Evolutionary conservation across 2,329 filamentous ascomycete genomes (phyloP).

Genomic region (Nemania abortiva): DNA sequence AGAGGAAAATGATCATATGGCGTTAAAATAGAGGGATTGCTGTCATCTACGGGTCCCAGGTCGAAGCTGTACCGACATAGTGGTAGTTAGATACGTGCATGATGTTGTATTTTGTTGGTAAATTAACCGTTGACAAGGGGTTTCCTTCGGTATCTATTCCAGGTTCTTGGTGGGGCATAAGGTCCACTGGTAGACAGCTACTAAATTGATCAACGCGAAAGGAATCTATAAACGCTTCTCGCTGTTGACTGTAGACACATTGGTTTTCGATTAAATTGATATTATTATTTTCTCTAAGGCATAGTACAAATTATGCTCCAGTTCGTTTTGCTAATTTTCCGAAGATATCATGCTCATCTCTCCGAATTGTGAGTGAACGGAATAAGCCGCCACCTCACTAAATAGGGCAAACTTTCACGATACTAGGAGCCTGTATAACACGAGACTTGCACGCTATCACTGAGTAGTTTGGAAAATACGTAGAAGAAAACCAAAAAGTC

Average conservation of each 20-base stretch:
- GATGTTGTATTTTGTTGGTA: background rate
- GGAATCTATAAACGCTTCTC: too few relatives aligned
- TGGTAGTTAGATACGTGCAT: background rate
- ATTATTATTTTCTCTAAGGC: too few relatives aligned
- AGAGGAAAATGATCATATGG: background rate
- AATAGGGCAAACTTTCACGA: too few relatives aligned
- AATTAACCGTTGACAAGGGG: slow-evolving; percentile 10
- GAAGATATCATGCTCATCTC: too few relatives aligned
- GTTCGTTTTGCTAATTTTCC: too few relatives aligned
- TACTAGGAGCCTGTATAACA: background rate
- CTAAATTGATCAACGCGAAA: background rate
- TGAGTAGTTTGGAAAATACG: background rate
- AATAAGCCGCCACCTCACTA: too few relatives aligned
- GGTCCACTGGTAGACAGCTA: background rate
- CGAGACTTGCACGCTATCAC: background rate
- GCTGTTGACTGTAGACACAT: too few relatives aligned
- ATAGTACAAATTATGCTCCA: too few relatives aligned
- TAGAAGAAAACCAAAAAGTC: background rate
- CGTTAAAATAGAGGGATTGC: background rate
- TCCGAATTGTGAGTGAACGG: too few relatives aligned
- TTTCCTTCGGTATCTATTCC: background rate
- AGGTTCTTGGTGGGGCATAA: background rate
- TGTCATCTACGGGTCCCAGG: slow-evolving; percentile 12
- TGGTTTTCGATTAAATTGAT: too few relatives aligned
- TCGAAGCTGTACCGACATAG: background rate